phyloP scores from a whole-genome alignment of 2,329 filamentous ascomycete species.

The Aspergillus piperis region DNA sequence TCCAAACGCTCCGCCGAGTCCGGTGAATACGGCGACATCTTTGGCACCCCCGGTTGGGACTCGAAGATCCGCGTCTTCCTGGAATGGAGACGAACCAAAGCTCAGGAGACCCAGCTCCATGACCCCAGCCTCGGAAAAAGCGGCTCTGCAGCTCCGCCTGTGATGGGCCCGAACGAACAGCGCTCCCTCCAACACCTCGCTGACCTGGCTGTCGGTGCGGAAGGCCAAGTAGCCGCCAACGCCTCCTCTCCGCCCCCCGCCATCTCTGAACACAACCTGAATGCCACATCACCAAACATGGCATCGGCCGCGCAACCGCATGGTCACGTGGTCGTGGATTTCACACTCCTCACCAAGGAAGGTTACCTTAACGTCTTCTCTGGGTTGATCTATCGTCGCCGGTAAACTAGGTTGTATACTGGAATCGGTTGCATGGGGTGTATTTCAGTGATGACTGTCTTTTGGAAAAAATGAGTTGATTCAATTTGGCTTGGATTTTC shows the following conservation, averaged over 20 bases:
- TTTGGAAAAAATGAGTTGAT: conserved; percentile 9
- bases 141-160: conserved; percentile 29
- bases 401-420: conserved; percentile 14
- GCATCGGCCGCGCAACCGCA: conserved; percentile 25
- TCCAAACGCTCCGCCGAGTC: conserved; percentile 33
- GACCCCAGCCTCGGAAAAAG: conserved; percentile 25
- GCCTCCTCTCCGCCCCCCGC: conserved; percentile 31
- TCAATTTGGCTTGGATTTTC: conserved; percentile 1
- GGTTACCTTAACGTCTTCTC: conserved; percentile 46
- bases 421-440: neutral
- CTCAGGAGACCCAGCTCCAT: conserved; percentile 35
- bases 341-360: conserved; percentile 44
- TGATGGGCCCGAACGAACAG: conserved; percentile 46
- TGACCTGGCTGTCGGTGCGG: conserved; percentile 46
- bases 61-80: conserved; percentile 43
- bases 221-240: conserved; percentile 38
- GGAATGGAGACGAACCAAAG: conserved; percentile 40
- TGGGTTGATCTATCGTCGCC: conserved; percentile 37
- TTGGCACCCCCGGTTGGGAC: conserved; percentile 44
- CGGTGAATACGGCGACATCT: conserved; percentile 42
- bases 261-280: conserved; percentile 27
- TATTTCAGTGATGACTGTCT: neutral
- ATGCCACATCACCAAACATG: conserved; percentile 29
- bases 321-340: conserved; percentile 41
- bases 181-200: conserved; percentile 48